Conservation (phyloP, 2,329 filamentous ascomycete genomes). For the Sporothrix sp. region DNA sequence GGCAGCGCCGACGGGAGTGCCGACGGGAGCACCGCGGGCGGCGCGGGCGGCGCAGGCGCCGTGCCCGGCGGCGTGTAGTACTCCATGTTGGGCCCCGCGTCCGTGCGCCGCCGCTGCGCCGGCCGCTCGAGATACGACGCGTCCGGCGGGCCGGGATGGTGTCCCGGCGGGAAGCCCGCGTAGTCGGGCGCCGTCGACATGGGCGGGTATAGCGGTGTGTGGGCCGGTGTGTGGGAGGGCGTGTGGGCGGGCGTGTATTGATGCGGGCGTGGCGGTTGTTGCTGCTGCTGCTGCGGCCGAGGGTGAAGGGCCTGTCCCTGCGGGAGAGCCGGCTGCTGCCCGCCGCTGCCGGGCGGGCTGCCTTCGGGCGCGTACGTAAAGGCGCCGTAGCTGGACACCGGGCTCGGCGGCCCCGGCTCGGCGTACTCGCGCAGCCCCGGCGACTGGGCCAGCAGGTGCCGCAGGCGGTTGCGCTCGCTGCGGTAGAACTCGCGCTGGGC, state of each 20-base stretch:
- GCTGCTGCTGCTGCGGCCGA: conserved; percentile 3
- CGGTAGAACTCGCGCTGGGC: conserved; percentile 66
- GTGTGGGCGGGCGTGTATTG: neutral
- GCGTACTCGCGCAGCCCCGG: conserved; percentile 46
- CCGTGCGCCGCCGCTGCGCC: conserved; percentile 14
- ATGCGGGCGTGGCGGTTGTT: neutral
- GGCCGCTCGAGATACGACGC: conserved; percentile 16
- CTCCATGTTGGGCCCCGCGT: conserved; percentile 11
- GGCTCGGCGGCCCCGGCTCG: conserved; percentile 43
- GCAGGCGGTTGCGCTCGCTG: conserved; percentile 60
- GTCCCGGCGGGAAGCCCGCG: conserved; percentile 17
- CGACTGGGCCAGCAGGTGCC: conserved; percentile 53
- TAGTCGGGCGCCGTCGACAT: neutral
- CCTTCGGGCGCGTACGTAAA: conserved; percentile 29
- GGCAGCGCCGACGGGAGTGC: conserved; percentile 5
- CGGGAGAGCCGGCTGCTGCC: neutral
- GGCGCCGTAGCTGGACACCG: conserved; percentile 27
- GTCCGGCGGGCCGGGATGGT: conserved; percentile 20
- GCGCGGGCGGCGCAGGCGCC: neutral
- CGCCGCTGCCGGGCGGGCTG: conserved; percentile 22
- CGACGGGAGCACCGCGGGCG: conserved; percentile 4
- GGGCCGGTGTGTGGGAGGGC: neutral
- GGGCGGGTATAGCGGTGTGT: conserved; percentile 9
- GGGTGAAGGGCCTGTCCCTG: conserved; percentile 2
- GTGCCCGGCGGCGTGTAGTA: conserved; percentile 6